Conservation (phyloP, 1,284 basidiomycete species). For the Earliella scabrosa region DNA sequence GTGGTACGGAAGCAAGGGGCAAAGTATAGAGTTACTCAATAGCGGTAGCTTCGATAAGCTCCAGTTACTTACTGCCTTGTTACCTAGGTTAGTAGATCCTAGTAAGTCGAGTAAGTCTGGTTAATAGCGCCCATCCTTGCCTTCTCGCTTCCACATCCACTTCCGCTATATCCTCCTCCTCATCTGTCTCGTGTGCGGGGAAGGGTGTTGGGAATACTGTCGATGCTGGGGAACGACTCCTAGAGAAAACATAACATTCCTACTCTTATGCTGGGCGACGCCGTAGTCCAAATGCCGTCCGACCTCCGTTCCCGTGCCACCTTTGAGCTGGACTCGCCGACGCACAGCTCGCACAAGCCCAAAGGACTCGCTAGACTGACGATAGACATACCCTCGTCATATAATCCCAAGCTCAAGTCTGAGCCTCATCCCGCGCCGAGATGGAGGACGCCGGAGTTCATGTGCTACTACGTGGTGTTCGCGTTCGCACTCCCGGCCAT, state of each 20-base stretch:
- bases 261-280: constrained; percentile 32
- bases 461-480: constrained; percentile 74
- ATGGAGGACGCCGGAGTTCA: constrained; percentile 88
- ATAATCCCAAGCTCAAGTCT: constrained; percentile 28
- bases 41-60: neutral
- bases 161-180: too few species aligned
- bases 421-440: constrained; percentile 44
- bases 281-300: constrained; percentile 34
- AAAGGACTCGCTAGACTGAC: constrained; percentile 49
- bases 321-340: constrained; percentile 27
- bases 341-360: constrained; percentile 15
- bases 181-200: too few species aligned
- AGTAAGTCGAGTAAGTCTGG: neutral
- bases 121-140: neutral
- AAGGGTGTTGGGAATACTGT: too few species aligned
- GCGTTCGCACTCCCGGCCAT: constrained; percentile 74
- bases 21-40: neutral
- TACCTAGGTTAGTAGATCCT: neutral
- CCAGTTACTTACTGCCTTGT: neutral
- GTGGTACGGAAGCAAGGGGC: neutral
- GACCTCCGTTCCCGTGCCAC: constrained; percentile 30
- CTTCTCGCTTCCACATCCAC: too few species aligned
- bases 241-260: too few species aligned
- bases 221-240: too few species aligned
- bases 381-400: constrained; percentile 49